These are phyloP conservation scores for Neonectria magnoliae DNA, from an alignment of 2,329 filamentous ascomycete species.

Conservation along the genomic window DNA sequence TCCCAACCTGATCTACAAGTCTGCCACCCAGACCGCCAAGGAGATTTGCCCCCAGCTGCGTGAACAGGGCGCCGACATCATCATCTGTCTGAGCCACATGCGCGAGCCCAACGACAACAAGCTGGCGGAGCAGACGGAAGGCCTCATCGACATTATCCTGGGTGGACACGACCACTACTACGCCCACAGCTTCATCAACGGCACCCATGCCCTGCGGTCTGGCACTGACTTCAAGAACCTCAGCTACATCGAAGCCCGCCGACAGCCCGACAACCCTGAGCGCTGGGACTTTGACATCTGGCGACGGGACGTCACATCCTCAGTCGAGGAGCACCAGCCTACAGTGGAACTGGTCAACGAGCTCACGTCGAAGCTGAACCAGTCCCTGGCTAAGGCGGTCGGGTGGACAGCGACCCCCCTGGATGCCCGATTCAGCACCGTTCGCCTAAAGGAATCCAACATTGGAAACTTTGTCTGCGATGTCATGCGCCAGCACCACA, in stretches of 20 bases:
- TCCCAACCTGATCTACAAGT: slow-evolving; percentile 83
- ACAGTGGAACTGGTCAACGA: slow-evolving; percentile 72
- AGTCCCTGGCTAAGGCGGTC: slow-evolving; percentile 82
- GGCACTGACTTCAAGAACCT: slow-evolving; percentile 94
- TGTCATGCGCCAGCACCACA: slow-evolving; percentile 86
- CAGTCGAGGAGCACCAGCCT: slow-evolving; percentile 70
- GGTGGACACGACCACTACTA: slow-evolving; percentile 95
- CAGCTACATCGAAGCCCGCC: slow-evolving; percentile 84
- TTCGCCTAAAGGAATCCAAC: slow-evolving; percentile 81
- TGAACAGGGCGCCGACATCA: slow-evolving; percentile 80
- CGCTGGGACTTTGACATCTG: slow-evolving; percentile 84
- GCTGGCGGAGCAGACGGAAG: slow-evolving; percentile 77
- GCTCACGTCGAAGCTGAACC: slow-evolving; percentile 77
- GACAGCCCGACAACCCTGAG: slow-evolving; percentile 54
- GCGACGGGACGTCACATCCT: slow-evolving; percentile 76
- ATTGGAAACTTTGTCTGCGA: slow-evolving; percentile 92
- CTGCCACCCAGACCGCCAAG: slow-evolving; percentile 78
- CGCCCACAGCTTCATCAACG: slow-evolving; percentile 78
- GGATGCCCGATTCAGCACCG: slow-evolving; percentile 87
- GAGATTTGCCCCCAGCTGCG: slow-evolving; percentile 79
- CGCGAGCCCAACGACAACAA: slow-evolving; percentile 91
- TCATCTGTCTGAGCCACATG: slow-evolving; percentile 86
- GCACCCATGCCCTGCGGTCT: slow-evolving; percentile 84
- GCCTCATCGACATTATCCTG: slow-evolving; percentile 84
- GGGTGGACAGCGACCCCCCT: slow-evolving; percentile 85